Evolutionary conservation across 2,329 filamentous ascomycete species (phyloP), one percentile per base, ranked within the genome.

Genomic region (Cladosporium phlei): DNA sequence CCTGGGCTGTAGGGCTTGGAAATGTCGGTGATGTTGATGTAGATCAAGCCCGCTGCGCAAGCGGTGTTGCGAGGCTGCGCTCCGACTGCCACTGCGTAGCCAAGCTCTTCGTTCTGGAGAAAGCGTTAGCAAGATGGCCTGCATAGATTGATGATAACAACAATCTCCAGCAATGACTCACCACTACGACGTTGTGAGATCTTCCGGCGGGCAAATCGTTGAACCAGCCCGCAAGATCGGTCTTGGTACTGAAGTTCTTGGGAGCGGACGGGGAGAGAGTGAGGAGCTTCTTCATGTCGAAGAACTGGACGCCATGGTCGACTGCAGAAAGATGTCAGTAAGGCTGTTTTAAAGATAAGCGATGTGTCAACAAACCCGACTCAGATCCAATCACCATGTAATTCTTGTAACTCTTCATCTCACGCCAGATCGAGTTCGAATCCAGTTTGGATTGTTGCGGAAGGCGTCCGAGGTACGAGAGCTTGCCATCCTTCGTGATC

Each of bases 261-360:
- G 67, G 72, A 20, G 52, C 61, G 4, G 60, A 62, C 1, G 70
- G 68, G 60, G 72, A 65, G 49, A 78, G 58, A 30, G 64, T 63
- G 46, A 76, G 65, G n/a, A 79, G 66, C 67, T 73, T 80, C 55
- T 68, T 72, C 75, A 80, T 72, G 62, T 83, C 79, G 57, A 83
- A 83, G 63, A 82, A 72, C 62, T 82, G 79, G 37, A 83, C 72
- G 28, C 76, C 74, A 60, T 82, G 78, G 53, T 68, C 60, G 35
- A 58, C 54, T 27, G 74, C 71, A n/a, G n/a, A n/a, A n/a, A n/a
- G n/a, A n/a, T n/a, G n/a, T n/a, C n/a, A n/a, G n/a, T n/a, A n/a
- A n/a, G n/a, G n/a, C n/a, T n/a, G n/a, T n/a, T n/a, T n/a, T n/a
- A n/a, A n/a, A n/a, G n/a, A n/a, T n/a, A n/a, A n/a, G n/a, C n/a